Conservation (phyloP, 129 eudicot genomes). For the Smallanthus sonchifolius region DNA sequence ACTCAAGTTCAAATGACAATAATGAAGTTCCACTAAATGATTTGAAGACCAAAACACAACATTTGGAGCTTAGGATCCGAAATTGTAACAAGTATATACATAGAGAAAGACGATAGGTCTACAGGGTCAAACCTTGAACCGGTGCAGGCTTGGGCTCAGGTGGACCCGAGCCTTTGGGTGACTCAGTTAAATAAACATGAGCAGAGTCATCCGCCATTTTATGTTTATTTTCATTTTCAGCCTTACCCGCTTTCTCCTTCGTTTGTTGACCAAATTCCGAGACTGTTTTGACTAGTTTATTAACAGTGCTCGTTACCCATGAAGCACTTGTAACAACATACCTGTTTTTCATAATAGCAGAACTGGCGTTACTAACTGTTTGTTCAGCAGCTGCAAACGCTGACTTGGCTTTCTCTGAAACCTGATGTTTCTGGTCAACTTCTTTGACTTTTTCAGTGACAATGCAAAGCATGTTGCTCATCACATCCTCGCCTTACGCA, state of each 20-base stretch:
- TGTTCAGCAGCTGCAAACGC: constrained; percentile 47
- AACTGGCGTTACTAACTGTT: constrained; percentile 41
- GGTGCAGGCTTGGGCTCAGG: constrained; percentile 31
- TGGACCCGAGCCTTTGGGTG: constrained; percentile 24
- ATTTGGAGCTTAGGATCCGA: no score
- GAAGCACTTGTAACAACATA: constrained; percentile 41
- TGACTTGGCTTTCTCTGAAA: constrained; percentile 46
- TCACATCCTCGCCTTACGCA: constrained; percentile 53
- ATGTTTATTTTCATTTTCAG: constrained; percentile 27
- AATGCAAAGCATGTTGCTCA: constrained; percentile 46
- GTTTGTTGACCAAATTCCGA: constrained; percentile 52
- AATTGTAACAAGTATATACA: no score
- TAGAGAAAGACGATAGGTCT: background rate
- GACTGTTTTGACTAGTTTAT: constrained; percentile 44
- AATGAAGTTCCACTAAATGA: no score
- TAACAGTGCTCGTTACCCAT: constrained; percentile 48
- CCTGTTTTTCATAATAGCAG: constrained; percentile 48
- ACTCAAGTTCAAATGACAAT: no score
- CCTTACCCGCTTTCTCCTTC: constrained; percentile 41
- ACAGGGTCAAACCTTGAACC: constrained; percentile 43
- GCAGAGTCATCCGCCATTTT: constrained; percentile 42
- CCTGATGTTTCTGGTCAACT: constrained; percentile 56
- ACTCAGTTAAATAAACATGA: constrained; percentile 28
- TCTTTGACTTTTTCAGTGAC: constrained; percentile 46
- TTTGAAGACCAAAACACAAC: no score